Conservation (phyloP, 2,329 filamentous ascomycete genomes). For the Grosmannia penicillata region DNA sequence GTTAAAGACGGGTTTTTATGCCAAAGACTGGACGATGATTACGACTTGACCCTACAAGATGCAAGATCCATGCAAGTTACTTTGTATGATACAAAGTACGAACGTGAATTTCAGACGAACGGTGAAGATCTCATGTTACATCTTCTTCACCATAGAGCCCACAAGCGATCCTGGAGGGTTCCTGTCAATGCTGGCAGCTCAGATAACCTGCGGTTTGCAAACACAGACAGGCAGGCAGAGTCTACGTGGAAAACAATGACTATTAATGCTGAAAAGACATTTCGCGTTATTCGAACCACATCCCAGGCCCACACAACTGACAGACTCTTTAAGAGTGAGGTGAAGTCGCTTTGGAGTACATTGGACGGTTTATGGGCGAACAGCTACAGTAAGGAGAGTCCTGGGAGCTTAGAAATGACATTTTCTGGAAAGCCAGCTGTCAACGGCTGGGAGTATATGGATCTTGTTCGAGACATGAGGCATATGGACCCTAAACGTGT, state of each 20-base stretch:
- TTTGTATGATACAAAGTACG: background rate
- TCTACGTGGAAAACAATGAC: background rate
- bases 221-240: background rate
- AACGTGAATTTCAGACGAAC: background rate
- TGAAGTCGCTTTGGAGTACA: background rate
- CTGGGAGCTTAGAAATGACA: background rate
- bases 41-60: too few species aligned
- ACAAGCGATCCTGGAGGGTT: background rate
- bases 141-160: background rate
- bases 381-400: background rate
- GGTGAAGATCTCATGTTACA: background rate
- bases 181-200: background rate
- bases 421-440: background rate
- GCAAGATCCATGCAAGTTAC: background rate
- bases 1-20: too few species aligned
- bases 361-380: background rate
- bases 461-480: background rate
- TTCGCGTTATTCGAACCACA: background rate
- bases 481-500: background rate
- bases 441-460: background rate
- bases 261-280: background rate
- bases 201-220: background rate
- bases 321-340: background rate
- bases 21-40: too few species aligned
- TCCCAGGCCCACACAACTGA: background rate